Evolutionary conservation across 2,329 filamentous ascomycete genomes (phyloP).

Genomic region (Didymella pomorum): DNA sequence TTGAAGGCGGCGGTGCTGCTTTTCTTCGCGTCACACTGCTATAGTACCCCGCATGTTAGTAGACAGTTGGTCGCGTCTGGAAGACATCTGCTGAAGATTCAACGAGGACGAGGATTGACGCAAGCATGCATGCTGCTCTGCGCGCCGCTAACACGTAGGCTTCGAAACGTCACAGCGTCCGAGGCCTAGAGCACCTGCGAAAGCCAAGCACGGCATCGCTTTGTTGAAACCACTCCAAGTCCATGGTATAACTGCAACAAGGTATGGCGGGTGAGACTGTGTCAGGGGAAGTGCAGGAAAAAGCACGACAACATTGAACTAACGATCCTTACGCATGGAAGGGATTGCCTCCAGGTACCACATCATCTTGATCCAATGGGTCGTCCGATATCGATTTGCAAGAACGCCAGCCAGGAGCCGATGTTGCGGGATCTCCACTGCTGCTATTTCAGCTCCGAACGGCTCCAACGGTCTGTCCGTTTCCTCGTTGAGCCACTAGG

Average conservation of each 20-base stretch:
- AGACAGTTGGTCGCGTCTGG: background rate
- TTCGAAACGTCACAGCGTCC: constrained; percentile 23
- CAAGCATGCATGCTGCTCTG: constrained; percentile 15
- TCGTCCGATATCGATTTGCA: constrained; percentile 40
- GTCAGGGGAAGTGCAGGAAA: background rate
- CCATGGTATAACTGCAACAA: background rate
- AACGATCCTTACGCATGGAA: background rate
- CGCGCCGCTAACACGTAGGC: background rate
- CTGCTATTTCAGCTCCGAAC: constrained; percentile 35
- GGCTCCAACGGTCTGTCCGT: constrained; percentile 30
- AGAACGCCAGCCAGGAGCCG: constrained; percentile 20
- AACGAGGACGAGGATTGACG: constrained; percentile 42
- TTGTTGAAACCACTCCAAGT: background rate
- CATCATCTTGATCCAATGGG: constrained; percentile 32
- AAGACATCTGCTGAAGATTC: background rate
- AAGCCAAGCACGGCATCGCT: background rate
- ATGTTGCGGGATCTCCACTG: constrained; percentile 30
- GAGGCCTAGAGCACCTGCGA: background rate
- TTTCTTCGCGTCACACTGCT: constrained; percentile 2
- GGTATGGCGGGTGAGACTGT: background rate
- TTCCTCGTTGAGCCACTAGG: constrained; percentile 28
- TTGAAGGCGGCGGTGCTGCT: constrained; percentile 21
- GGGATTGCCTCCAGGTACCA: constrained; percentile 15
- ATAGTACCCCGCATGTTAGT: constrained; percentile 4
- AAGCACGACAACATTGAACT: background rate